Conservation (phyloP, 2,329 filamentous ascomycete genomes). For the Epichloe sp. region DNA sequence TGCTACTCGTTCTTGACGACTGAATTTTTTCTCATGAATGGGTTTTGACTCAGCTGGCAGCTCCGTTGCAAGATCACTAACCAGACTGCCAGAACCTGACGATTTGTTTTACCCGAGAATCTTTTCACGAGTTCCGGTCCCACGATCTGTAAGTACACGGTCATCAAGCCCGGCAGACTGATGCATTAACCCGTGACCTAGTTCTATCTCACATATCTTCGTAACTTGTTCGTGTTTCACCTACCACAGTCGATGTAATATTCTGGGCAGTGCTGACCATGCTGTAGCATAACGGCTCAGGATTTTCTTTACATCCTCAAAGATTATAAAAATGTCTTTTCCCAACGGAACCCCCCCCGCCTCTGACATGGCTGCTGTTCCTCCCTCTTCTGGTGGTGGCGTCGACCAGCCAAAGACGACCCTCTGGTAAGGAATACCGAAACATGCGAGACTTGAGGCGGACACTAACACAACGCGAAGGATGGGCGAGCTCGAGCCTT, state of each 20-base stretch:
- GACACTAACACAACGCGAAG: conserved; percentile 31
- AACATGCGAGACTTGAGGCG: neutral
- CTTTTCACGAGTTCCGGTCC: conserved; percentile 9
- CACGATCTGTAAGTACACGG: neutral
- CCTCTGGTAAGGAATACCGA: conserved; percentile 32
- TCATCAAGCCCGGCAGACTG: neutral
- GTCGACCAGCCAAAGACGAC: conserved; percentile 43
- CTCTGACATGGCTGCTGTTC: conserved; percentile 22
- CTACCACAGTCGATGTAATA: neutral
- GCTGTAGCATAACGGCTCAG: neutral
- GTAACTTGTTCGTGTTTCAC: conserved; percentile 2
- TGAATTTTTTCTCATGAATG: neutral
- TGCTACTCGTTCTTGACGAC: conserved; percentile 4
- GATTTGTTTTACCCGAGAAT: conserved; percentile 14
- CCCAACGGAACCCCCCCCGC: conserved; percentile 27
- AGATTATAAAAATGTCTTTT: conserved; percentile 20
- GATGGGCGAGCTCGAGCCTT: conserved; percentile 98
- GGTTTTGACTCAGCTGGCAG: neutral
- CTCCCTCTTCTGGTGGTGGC: conserved; percentile 20
- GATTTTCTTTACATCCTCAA: neutral
- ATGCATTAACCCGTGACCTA: neutral
- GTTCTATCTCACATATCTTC: conserved; percentile 1
- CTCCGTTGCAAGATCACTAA: neutral
- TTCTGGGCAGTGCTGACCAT: neutral
- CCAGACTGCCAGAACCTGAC: conserved; percentile 10